These are phyloP conservation scores for Candida maris DNA, from an alignment of 805 yeast species.

Conservation along the genomic window DNA sequence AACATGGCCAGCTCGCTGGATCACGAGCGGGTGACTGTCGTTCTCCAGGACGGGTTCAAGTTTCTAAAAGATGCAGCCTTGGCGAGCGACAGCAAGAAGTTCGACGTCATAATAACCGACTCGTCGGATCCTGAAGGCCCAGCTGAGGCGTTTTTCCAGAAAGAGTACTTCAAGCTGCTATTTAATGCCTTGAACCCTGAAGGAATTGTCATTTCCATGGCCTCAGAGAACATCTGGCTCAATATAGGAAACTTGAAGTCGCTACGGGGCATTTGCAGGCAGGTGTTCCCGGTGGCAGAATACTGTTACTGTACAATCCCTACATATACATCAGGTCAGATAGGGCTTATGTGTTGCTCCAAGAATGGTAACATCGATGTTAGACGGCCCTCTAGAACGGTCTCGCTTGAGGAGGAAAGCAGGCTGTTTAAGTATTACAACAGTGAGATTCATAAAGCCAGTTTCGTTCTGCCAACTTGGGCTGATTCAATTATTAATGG, in stretches of 20 bases:
- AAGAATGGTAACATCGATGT: slow-evolving; percentile 48
- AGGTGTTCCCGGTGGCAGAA: slow-evolving; percentile 57
- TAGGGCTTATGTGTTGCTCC: slow-evolving; percentile 72
- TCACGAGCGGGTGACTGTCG: slow-evolving; percentile 62
- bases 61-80: slow-evolving; percentile 48
- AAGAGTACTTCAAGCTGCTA: slow-evolving; percentile 67
- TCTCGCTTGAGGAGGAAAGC: slow-evolving; percentile 43
- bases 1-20: slow-evolving; percentile 64
- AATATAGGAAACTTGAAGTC: slow-evolving; percentile 50
- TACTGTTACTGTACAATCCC: slow-evolving; percentile 83
- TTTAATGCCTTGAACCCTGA: slow-evolving; percentile 56
- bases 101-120: slow-evolving; percentile 85
- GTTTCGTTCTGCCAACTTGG: slow-evolving; percentile 80
- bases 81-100: slow-evolving; percentile 41
- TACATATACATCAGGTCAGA: slow-evolving; percentile 83
- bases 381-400: slow-evolving; percentile 47
- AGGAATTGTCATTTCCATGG: slow-evolving; percentile 71
- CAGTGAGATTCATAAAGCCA: slow-evolving; percentile 59
- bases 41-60: slow-evolving; percentile 81
- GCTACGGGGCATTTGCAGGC: slow-evolving; percentile 44
- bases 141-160: slow-evolving; percentile 83
- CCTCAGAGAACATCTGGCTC: slow-evolving; percentile 78
- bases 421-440: slow-evolving; percentile 62
- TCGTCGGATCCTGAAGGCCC: slow-evolving; percentile 95
- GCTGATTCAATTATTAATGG: slow-evolving; percentile 39